Evolutionary conservation across 2,329 filamentous ascomycete genomes (phyloP).

Genomic region (Aureobasidium zeae): DNA sequence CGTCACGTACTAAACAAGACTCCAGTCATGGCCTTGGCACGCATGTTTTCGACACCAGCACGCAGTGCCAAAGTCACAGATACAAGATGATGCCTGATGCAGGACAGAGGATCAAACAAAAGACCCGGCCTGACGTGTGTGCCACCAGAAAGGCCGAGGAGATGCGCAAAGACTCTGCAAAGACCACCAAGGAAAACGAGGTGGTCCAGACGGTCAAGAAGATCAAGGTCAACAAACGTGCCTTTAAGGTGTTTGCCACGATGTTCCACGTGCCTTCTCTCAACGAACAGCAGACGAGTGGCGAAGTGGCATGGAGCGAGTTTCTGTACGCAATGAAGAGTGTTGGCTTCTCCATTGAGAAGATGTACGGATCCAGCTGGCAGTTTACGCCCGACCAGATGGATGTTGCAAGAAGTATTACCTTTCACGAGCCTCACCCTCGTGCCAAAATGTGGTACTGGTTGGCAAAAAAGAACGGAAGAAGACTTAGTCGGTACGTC

Average conservation of each 20-base stretch:
- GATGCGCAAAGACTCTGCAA: slow-evolving; percentile 1
- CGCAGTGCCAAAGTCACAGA: too few species aligned
- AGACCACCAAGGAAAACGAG: background rate
- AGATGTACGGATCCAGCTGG: slow-evolving; percentile 54
- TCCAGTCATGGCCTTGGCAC: too few species aligned
- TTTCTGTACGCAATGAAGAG: slow-evolving; percentile 44
- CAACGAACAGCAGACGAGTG: slow-evolving; percentile 29
- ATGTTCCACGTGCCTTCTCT: slow-evolving; percentile 33
- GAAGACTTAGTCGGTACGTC: slow-evolving; percentile 35
- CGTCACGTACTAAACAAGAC: too few species aligned
- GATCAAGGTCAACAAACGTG: slow-evolving; percentile 19
- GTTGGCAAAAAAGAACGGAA: slow-evolving; percentile 39
- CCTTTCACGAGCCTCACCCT: slow-evolving; percentile 54
- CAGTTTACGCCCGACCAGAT: slow-evolving; percentile 42
- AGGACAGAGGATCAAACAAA: slow-evolving; percentile 21
- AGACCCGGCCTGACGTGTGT: slow-evolving; percentile 18
- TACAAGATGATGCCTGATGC: too few species aligned
- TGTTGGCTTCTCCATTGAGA: slow-evolving; percentile 44
- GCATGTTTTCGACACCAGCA: slow-evolving; percentile 16
- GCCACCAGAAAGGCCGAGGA: background rate
- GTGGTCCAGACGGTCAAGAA: background rate
- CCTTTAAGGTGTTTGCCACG: slow-evolving; percentile 34
- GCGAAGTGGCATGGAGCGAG: slow-evolving; percentile 46
- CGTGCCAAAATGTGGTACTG: slow-evolving; percentile 42
- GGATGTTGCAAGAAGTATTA: slow-evolving; percentile 42